Percentiles rank a stretch among this genome's conserved stretches.
Conservation (phyloP, 805 yeast species). For the Yarrowia sp. region DNA sequence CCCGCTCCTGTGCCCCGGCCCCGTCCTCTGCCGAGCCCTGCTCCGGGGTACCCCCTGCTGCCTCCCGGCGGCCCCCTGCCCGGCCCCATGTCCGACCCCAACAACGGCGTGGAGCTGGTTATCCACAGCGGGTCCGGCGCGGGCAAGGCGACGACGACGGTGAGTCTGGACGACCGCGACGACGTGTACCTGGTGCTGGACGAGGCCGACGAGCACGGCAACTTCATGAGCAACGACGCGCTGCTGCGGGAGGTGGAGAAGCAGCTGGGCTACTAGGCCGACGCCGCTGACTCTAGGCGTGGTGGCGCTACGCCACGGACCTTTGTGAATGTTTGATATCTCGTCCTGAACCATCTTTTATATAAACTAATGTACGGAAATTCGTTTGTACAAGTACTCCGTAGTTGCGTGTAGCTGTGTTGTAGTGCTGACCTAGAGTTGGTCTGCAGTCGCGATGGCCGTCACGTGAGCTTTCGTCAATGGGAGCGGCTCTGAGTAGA, state of each 20-base stretch:
- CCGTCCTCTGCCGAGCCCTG: not conserved
- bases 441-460: not conserved
- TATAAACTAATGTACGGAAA: slow-evolving; percentile 17
- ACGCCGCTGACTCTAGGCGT: not conserved
- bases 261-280: not conserved
- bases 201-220: slow-evolving; percentile 20
- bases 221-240: slow-evolving; percentile 8
- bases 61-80: slow-evolving; percentile 8
- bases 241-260: slow-evolving; percentile 13
- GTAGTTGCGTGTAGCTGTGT: no score
- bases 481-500: no score
- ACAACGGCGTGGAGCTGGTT: slow-evolving; percentile 24
- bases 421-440: no score
- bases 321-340: not conserved
- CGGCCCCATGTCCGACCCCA: slow-evolving; percentile 18
- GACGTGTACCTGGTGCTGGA: slow-evolving; percentile 4
- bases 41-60: slow-evolving; percentile 2
- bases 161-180: slow-evolving; percentile 6
- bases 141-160: not conserved
- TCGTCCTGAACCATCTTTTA: slow-evolving; percentile 19
- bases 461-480: not conserved
- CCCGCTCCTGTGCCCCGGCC: not conserved
- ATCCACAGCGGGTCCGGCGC: slow-evolving; percentile 4
- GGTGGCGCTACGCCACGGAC: not conserved
- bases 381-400: not conserved